Evolutionary conservation across 2,329 filamentous ascomycete species (phyloP), one percentile per base, ranked within the genome.

Genomic region (Epichloe hybrida): DNA sequence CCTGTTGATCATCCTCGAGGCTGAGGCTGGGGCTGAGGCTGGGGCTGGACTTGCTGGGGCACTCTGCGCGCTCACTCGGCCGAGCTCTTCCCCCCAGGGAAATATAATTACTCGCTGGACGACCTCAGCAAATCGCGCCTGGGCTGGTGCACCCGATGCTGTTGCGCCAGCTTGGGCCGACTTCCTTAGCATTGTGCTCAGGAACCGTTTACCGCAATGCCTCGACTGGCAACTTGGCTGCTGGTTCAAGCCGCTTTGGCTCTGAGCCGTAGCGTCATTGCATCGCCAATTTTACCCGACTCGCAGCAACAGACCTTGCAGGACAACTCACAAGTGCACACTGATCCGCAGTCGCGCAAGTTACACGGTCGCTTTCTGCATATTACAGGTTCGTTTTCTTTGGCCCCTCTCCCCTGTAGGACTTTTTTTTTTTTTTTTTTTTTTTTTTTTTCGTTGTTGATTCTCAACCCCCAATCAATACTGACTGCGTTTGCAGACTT

Each of bases 341-440:
- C 31, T 21, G 31, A 59, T 39, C 52, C 58, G 46, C 59, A 62
- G 52, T 59, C 59, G 51, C 70, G 70, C 55, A 75, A 72, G 60
- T 69, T 88, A 59, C 77, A 79, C 56, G 88, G 88, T 56, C 80
- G 79, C 64, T 95, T 95, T 70, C 74, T 95, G 62, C 88, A 95
- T 68, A 86, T 95, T 59, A 93, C 88, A 69, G 89, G 88, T 91
- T 71, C 55, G 75, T 64, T 55, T 40, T 49, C n/a, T 12, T 11
- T 36, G 27, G 36, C 44, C 41, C 17, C 49, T 23, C 8, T 9
- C 40, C 45, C 39, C 43, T 27, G 23, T 8, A 27, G 23, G 23
- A 8, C 23, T 20, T 12, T 9, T 20, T 35, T 2, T 17, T 17
- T 17, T 17, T 9, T 45, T 4, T 34, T 15, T 12, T 9, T 20